phyloP scores from a whole-genome alignment of 1,284 basidiomycete genomes.

The Heterobasidion annosum region DNA sequence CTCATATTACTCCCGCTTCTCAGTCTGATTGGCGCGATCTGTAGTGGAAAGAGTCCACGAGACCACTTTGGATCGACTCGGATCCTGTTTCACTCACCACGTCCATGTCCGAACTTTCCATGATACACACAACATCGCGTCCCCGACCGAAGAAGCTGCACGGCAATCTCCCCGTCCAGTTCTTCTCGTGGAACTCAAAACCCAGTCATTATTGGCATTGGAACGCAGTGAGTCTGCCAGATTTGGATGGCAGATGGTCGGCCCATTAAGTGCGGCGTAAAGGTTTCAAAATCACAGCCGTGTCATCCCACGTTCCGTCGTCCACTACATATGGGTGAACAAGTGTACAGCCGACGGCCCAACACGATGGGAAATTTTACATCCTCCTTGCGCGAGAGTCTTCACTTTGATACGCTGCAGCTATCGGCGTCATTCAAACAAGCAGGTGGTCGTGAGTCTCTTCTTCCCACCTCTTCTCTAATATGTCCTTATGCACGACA shows the following conservation, averaged over 20 bases:
- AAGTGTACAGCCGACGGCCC: not conserved
- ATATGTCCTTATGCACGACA: not conserved
- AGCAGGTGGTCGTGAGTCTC: slow-evolving; percentile 3
- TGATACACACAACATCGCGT: not conserved
- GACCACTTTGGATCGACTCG: not conserved
- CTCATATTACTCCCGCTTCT: not conserved
- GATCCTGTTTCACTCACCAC: not conserved
- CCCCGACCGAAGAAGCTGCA: not conserved
- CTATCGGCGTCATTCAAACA: not conserved
- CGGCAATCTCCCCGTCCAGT: not conserved
- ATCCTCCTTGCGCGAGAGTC: not conserved
- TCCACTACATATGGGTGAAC: not conserved
- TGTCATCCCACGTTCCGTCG: not conserved
- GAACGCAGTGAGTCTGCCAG: not conserved
- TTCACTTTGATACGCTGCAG: not conserved
- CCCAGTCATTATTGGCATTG: not conserved
- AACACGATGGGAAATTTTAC: not conserved
- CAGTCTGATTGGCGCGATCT: not conserved
- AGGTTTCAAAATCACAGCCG: not conserved
- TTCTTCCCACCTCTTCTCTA: not conserved
- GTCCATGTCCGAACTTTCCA: not conserved
- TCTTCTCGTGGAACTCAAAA: not conserved
- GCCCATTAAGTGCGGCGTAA: not conserved
- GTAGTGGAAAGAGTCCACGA: not conserved
- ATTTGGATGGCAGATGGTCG: not conserved